Evolutionary conservation across 805 yeast genomes (phyloP).

Genomic region (Scheffersomyces coipomensis): DNA sequence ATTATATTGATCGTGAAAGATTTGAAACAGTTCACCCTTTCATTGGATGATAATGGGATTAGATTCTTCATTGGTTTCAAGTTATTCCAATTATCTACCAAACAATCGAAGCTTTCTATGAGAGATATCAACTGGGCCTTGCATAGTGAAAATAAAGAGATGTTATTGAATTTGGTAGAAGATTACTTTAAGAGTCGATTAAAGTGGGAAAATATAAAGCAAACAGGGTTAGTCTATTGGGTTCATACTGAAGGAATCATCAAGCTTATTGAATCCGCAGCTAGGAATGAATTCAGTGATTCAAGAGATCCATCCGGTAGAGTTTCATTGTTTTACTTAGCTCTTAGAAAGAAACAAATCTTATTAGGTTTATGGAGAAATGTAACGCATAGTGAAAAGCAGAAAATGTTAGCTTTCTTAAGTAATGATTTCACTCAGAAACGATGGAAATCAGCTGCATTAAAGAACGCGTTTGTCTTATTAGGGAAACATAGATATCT

Average conservation of each 20-base stretch:
- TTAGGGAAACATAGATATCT: conserved; percentile 82
- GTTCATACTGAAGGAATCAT: conserved; percentile 26
- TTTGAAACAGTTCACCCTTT: conserved; percentile 42
- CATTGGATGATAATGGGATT: conserved; percentile 64
- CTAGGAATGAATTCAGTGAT: conserved; percentile 65
- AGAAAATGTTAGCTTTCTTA: conserved; percentile 76
- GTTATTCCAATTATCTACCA: conserved; percentile 50
- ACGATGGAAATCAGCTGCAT: conserved; percentile 86
- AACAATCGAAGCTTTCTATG: conserved; percentile 60
- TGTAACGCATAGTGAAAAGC: conserved; percentile 73
- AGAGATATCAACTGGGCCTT: conserved; percentile 88
- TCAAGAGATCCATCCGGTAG: conserved; percentile 66
- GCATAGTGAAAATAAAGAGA: conserved; percentile 75
- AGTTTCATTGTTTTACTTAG: conserved; percentile 74
- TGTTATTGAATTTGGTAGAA: conserved; percentile 52
- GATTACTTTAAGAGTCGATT: conserved; percentile 43
- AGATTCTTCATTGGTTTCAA: conserved; percentile 71
- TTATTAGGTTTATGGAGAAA: conserved; percentile 83
- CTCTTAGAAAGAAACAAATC: conserved; percentile 73
- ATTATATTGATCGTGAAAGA: conserved; percentile 64
- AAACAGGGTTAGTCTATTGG: conserved; percentile 76
- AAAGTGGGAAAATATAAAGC: conserved; percentile 59
- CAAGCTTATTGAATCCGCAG: conserved; percentile 61
- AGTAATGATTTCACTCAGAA: conserved; percentile 70
- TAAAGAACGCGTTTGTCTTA: conserved; percentile 88